Conservation (phyloP, 352 stramenopile genomes). For the Globisporangium splendens region DNA sequence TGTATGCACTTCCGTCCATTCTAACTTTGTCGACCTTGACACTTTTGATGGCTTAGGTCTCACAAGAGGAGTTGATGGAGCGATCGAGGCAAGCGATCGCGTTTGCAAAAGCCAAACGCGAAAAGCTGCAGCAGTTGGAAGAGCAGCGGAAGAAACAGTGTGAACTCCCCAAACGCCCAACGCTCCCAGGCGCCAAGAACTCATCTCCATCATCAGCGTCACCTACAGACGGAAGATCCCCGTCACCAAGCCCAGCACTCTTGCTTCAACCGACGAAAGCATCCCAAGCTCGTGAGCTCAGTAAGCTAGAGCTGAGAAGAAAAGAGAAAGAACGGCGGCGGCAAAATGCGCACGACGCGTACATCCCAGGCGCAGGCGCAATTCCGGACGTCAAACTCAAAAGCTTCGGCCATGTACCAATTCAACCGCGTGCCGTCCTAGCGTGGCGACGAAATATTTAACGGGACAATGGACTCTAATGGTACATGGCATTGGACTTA, state of each 20-base stretch:
- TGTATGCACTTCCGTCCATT: too few species aligned
- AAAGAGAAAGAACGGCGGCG: constrained; percentile 29
- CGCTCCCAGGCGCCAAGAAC: too few species aligned
- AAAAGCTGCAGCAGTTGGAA: constrained; percentile 40
- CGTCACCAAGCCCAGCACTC: constrained; percentile 9
- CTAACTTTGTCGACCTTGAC: too few species aligned
- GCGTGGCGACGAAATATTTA: constrained; percentile 57
- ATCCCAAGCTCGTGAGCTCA: constrained; percentile 44
- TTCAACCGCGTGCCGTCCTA: constrained; percentile 56
- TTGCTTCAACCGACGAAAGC: constrained; percentile 47
- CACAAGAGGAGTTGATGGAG: constrained; percentile 42
- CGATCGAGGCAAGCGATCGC: constrained; percentile 56
- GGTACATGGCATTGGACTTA: not conserved
- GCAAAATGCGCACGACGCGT: constrained; percentile 52
- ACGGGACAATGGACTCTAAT: not conserved
- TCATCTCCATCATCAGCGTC: not conserved
- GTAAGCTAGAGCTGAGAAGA: constrained; percentile 42
- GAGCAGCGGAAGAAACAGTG: constrained; percentile 29
- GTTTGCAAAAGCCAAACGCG: constrained; percentile 47
- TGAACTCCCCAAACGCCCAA: constrained; percentile 38
- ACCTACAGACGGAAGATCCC: not conserved
- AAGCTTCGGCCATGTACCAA: constrained; percentile 65
- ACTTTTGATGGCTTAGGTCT: constrained; percentile 19
- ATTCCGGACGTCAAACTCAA: constrained; percentile 58
- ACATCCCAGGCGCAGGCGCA: constrained; percentile 42